These are phyloP conservation scores for Chiua virens DNA, from an alignment of 768 basidiomycete genomes.

Conservation along the genomic window DNA sequence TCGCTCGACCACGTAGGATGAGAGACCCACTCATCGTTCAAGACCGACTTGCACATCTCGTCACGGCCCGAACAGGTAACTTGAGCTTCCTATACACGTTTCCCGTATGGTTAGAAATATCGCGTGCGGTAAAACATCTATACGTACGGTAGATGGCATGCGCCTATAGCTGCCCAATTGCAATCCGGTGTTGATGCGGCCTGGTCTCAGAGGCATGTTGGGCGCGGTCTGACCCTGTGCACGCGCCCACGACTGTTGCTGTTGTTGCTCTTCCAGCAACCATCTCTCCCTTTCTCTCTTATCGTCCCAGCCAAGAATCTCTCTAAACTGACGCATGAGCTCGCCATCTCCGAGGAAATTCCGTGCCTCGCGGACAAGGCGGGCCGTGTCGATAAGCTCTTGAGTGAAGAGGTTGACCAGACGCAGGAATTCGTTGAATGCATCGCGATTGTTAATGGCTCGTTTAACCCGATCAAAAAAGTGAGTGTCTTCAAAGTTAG, in stretches of 20 bases:
- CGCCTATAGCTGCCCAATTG: slow-evolving; percentile 89
- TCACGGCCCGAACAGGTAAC: slow-evolving; percentile 94
- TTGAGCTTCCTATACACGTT: slow-evolving; percentile 65
- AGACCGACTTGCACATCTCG: slow-evolving; percentile 92
- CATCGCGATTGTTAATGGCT: slow-evolving; percentile 67
- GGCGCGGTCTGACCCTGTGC: slow-evolving; percentile 43
- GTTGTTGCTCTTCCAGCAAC: slow-evolving; percentile 45
- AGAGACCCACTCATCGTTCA: slow-evolving; percentile 99
- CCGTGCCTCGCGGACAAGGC: slow-evolving; percentile 77
- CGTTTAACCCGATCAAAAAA: slow-evolving; percentile 93
- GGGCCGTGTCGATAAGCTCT: slow-evolving; percentile 85
- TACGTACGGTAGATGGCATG: slow-evolving; percentile 75
- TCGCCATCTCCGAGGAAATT: slow-evolving; percentile 79
- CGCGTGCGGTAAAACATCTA: neutral
- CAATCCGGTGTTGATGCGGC: slow-evolving; percentile 64
- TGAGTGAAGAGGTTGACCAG: slow-evolving; percentile 93
- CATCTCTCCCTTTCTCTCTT: slow-evolving; percentile 58
- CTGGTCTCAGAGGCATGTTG: slow-evolving; percentile 43
- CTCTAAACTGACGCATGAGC: slow-evolving; percentile 77
- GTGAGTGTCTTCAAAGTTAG: slow-evolving; percentile 56
- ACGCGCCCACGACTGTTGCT: slow-evolving; percentile 50
- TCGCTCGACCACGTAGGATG: slow-evolving; percentile 96
- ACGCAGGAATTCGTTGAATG: slow-evolving; percentile 93
- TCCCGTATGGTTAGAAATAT: neutral
- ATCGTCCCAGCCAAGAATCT: slow-evolving; percentile 87